Percentiles rank a stretch among this genome's conserved stretches.
Evolutionary conservation across 2,329 filamentous ascomycete species (phyloP).

Genomic region (Sphaerulina vaccinii): DNA sequence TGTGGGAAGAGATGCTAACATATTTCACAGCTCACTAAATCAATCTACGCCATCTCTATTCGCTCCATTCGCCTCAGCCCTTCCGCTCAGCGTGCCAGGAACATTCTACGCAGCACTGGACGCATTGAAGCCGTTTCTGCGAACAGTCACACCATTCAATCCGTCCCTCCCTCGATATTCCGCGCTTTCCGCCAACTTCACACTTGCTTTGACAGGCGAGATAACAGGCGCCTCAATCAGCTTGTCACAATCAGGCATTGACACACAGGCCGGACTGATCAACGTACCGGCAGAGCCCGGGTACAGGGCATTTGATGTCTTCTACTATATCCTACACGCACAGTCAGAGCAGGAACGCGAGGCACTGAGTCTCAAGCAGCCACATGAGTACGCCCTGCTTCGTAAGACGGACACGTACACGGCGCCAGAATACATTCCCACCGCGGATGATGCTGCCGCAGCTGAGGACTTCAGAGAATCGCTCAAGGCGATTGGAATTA

Average conservation of each 20-base stretch:
- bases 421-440: constrained; percentile 83
- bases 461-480: constrained; percentile 89
- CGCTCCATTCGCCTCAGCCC: constrained; percentile 72
- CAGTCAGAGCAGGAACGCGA: constrained; percentile 79
- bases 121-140: constrained; percentile 80
- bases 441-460: constrained; percentile 85
- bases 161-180: constrained; percentile 79
- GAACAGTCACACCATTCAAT: constrained; percentile 84
- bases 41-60: constrained; percentile 83
- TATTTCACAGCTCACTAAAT: constrained; percentile 70
- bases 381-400: constrained; percentile 74
- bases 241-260: constrained; percentile 82
- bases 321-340: constrained; percentile 93
- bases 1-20: constrained; percentile 14
- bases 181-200: constrained; percentile 76
- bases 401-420: constrained; percentile 80
- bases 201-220: constrained; percentile 75
- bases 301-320: constrained; percentile 92
- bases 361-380: constrained; percentile 75
- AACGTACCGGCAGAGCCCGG: constrained; percentile 76
- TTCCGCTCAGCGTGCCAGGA: constrained; percentile 76
- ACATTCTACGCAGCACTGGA: constrained; percentile 76
- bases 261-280: constrained; percentile 76
- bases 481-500: constrained; percentile 90
- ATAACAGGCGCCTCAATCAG: constrained; percentile 73